phyloP scores from a whole-genome alignment of 2,329 filamentous ascomycete species.

The Aspergillus transmontanensis region DNA sequence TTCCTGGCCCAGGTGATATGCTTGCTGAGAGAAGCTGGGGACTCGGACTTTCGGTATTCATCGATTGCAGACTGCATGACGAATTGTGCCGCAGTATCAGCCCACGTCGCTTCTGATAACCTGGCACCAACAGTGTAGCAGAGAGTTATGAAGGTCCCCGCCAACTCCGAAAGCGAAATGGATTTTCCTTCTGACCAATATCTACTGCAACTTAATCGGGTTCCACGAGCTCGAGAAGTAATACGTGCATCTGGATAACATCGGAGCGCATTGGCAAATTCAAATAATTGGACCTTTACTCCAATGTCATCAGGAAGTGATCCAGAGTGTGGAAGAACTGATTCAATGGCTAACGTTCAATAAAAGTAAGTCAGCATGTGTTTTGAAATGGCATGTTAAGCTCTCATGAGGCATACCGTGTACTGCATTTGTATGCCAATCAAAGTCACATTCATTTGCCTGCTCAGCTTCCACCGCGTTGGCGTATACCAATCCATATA shows the following conservation, averaged over 20 bases:
- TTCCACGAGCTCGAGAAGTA: not conserved
- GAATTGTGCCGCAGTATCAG: conserved; percentile 49
- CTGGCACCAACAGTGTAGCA: conserved; percentile 41
- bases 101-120: conserved; percentile 42
- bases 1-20: conserved; percentile 50
- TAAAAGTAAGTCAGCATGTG: not conserved
- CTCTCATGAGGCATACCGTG: conserved; percentile 27
- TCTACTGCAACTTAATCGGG: not conserved
- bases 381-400: not conserved
- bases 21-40: conserved; percentile 43
- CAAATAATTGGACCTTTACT: conserved; percentile 53
- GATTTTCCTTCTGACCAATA: not conserved
- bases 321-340: conserved; percentile 46
- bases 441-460: conserved; percentile 18
- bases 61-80: conserved; percentile 56
- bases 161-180: not conserved
- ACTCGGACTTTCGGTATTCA: conserved; percentile 46
- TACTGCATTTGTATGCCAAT: conserved; percentile 27
- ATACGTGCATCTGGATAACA: not conserved
- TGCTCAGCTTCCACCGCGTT: conserved; percentile 13
- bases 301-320: conserved; percentile 42
- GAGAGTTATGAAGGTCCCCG: conserved; percentile 50
- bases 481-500: conserved; percentile 44
- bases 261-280: conserved; percentile 38
- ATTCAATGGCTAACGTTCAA: conserved; percentile 43